Percentiles rank a stretch among this genome's conserved stretches.
phyloP scores from a whole-genome alignment of 345 rosid genomes.

The Populus davidiana region DNA sequence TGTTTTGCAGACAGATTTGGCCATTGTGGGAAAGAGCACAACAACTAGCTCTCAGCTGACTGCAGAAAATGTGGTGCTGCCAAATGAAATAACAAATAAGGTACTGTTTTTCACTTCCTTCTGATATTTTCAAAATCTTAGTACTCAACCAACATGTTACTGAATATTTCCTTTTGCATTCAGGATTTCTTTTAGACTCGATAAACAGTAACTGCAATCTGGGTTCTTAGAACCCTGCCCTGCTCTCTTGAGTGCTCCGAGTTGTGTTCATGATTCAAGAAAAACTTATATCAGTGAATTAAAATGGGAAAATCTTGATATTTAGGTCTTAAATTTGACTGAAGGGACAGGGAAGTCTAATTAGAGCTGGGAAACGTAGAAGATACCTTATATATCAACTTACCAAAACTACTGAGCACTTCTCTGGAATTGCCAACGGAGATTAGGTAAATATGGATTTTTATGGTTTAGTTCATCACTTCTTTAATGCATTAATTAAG shows the following conservation, averaged over 20 bases:
- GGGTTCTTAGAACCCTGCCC: not conserved
- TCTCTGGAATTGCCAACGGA: not conserved
- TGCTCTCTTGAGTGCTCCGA: not conserved
- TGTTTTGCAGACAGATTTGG: conserved; percentile 33
- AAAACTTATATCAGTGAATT: not conserved
- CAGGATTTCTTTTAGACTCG: not conserved
- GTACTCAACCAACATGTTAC: not conserved
- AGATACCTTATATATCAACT: not conserved
- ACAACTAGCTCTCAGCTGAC: conserved; percentile 22
- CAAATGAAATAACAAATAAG: conserved; percentile 32
- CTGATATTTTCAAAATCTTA: not conserved
- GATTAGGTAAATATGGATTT: not conserved
- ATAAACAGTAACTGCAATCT: not conserved
- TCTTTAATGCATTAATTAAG: not conserved
- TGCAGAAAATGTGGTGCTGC: conserved; percentile 23
- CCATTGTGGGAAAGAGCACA: conserved; percentile 21
- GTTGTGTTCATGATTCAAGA: not conserved
- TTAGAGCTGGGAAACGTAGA: not conserved
- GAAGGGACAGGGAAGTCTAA: not conserved
- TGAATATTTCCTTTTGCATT: not conserved
- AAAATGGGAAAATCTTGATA: not conserved
- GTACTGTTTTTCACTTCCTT: conserved; percentile 16
- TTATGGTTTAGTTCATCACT: not conserved
- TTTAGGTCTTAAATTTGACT: not conserved
- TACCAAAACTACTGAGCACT: not conserved